A percentile compares a stretch with the other conserved stretches of the same genome.
These are phyloP conservation scores for Triticum aestivum DNA, from an alignment of 176 grass and related monocot species.

Conservation along the genomic window DNA sequence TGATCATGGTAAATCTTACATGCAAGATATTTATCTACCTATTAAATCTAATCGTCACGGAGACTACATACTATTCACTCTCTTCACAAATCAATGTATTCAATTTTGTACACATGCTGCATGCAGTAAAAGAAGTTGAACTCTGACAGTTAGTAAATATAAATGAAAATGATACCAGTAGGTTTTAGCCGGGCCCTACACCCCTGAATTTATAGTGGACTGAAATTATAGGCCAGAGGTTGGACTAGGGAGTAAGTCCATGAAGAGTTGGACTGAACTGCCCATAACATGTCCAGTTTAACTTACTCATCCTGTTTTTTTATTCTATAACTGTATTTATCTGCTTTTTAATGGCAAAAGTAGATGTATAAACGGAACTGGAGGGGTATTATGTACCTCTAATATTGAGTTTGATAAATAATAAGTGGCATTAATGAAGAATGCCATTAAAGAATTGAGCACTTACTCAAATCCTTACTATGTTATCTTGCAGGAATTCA, in stretches of 20 bases:
- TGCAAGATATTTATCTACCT: background rate
- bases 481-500: conserved; percentile 39
- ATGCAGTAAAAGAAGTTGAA: background rate
- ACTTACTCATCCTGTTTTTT: background rate
- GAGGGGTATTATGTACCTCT: too few species aligned
- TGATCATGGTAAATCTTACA: conserved; percentile 28
- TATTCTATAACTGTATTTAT: background rate
- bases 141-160: background rate
- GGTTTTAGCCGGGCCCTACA: background rate
- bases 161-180: background rate
- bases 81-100: background rate
- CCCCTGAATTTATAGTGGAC: background rate
- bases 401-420: too few species aligned
- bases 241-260: background rate
- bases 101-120: background rate
- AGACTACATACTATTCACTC: background rate
- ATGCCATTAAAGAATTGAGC: too few species aligned
- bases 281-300: background rate
- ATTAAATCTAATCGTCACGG: background rate
- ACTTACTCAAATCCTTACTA: too few species aligned
- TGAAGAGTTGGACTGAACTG: background rate
- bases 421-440: too few species aligned
- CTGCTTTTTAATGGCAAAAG: too few species aligned
- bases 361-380: too few species aligned
- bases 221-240: background rate